Base-by-base conservation (phyloP, 495 filamentous ascomycete species). In the Aspergillus ellipticus region DNA sequence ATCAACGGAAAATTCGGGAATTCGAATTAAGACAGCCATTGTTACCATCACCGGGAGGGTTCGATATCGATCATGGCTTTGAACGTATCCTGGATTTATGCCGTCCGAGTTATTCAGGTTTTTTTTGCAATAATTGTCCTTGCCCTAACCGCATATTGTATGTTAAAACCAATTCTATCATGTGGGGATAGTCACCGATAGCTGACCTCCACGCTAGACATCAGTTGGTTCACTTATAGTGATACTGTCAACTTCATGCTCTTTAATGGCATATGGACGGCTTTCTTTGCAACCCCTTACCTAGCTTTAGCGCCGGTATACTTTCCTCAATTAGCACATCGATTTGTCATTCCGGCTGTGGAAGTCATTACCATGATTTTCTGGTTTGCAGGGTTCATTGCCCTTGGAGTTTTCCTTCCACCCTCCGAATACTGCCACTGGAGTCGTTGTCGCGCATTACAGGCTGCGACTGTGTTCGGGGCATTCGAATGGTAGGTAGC, bases 381-480 rank as follows among this genome's bases (percentile, higher is more conserved):
- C 77, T 95, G 91, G 91, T 91, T 96, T 66, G 84, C 85, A 0
- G 89, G 89, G 22, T 88, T 88, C 56, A 85, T 95, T 65, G 89
- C 89, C 0, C 63, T 90, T 2, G 89, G 84, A 2, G 85, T 82
- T 4, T 75, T 78, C 54, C 66, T 88, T 42, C 79, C 76, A 16
- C 65, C 78, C 4, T 54, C 81, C 5, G 48, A 46, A 1, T 58
- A 64, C 41, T 87, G 84, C 53, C 64, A 64, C 9, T 75, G 72
- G 4, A 68, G 68, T 31, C 67, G 72, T 9, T 87, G 85, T 56
- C 62, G 57, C 11, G 70, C 74, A 3, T 68, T 79, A 24, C 77
- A 79, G 59, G 82, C 80, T 9, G 79, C 72, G 0, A 75, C 74
- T 6, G 78, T 77, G 5, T 80, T 87, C 72, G 77, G 68, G 0